Evolutionary conservation across 495 filamentous ascomycete species (phyloP).

Genomic region (Achaetomiella virescens): DNA sequence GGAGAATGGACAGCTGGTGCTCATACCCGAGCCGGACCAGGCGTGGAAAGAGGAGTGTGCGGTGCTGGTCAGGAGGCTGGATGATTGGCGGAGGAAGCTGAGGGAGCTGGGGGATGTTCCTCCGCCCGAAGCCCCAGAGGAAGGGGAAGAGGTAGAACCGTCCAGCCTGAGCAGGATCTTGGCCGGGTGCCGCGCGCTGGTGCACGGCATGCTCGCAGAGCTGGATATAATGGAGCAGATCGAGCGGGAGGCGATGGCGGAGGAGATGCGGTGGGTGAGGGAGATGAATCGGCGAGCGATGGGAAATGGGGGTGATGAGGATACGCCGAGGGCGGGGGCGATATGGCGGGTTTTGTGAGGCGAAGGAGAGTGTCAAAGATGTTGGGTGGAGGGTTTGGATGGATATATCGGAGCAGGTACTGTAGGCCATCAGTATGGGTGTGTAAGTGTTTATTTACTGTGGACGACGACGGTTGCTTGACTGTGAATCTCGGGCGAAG

Average conservation of each 20-base stretch:
- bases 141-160: slow-evolving; percentile 1
- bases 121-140: background rate
- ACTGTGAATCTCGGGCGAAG: too few relatives aligned
- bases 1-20: slow-evolving; percentile 22
- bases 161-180: slow-evolving; percentile 37
- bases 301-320: background rate
- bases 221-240: slow-evolving; percentile 43
- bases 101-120: slow-evolving; percentile 22
- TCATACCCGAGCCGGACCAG: slow-evolving; percentile 38
- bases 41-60: slow-evolving; percentile 42
- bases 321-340: slow-evolving; percentile 23
- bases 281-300: slow-evolving; percentile 33
- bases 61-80: slow-evolving; percentile 34
- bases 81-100: slow-evolving; percentile 37
- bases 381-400: background rate
- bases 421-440: too few relatives aligned
- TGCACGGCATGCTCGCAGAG: slow-evolving; percentile 44
- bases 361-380: background rate
- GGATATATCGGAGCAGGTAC: too few relatives aligned
- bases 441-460: too few relatives aligned
- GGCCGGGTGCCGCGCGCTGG: slow-evolving; percentile 32
- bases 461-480: too few relatives aligned
- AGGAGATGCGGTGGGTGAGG: slow-evolving; percentile 45
- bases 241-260: slow-evolving; percentile 37
- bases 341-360: slow-evolving; percentile 28